phyloP scores from a whole-genome alignment of 129 eudicot species.

The carrot (Daucus carota) region DNA sequence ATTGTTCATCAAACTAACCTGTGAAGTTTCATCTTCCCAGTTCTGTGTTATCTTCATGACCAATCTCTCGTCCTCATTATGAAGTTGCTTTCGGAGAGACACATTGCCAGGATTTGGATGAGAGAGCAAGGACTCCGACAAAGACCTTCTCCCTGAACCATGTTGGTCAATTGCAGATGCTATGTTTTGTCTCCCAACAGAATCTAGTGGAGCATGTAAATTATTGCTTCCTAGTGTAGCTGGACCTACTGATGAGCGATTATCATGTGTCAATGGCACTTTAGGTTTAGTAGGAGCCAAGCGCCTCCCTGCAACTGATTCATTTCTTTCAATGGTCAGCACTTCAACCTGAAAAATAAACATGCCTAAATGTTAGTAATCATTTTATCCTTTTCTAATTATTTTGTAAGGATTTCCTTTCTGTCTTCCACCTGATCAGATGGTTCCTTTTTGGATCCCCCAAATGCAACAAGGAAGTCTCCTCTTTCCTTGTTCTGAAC shows the following conservation, averaged over 20 bases:
- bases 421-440: slow-evolving; percentile 67
- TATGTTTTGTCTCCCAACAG: slow-evolving; percentile 64
- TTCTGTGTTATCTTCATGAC: slow-evolving; percentile 30
- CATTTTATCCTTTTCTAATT: background rate
- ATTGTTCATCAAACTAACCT: slow-evolving; percentile 29
- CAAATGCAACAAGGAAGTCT: slow-evolving; percentile 86
- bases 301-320: slow-evolving; percentile 44
- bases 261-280: slow-evolving; percentile 42
- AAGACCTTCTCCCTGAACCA: slow-evolving; percentile 86
- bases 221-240: slow-evolving; percentile 28
- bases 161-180: slow-evolving; percentile 79
- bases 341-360: slow-evolving; percentile 61
- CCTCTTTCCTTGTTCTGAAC: slow-evolving; percentile 71
- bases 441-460: slow-evolving; percentile 88
- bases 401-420: background rate
- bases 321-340: slow-evolving; percentile 61
- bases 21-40: slow-evolving; percentile 52
- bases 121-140: slow-evolving; percentile 69
- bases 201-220: slow-evolving; percentile 36
- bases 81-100: slow-evolving; percentile 69
- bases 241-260: slow-evolving; percentile 29
- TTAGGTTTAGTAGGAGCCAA: slow-evolving; percentile 31
- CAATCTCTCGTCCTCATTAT: slow-evolving; percentile 44
- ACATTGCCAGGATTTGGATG: slow-evolving; percentile 66
- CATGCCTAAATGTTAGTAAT: background rate